A percentile compares a stretch with the other conserved stretches of the same genome.
These are phyloP conservation scores for Xylaria sp. DNA, from an alignment of 2,329 filamentous ascomycete genomes.

Conservation along the genomic window DNA sequence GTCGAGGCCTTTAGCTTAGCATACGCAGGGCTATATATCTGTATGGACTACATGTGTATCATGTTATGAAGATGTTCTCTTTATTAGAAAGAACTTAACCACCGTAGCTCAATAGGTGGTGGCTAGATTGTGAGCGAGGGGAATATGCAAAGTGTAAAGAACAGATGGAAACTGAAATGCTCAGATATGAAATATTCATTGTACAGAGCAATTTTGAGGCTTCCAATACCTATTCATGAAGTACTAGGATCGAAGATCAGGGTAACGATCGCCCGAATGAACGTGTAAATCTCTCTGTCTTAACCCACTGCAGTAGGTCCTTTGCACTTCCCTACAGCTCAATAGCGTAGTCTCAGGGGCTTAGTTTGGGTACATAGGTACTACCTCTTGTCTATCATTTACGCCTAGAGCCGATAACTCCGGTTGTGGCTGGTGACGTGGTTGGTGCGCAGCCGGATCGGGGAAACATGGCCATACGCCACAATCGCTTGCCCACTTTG, in stretches of 20 bases:
- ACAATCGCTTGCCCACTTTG: slow-evolving; percentile 43
- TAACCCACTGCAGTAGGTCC: neutral
- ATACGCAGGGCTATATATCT: slow-evolving; percentile 34
- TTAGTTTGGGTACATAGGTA: neutral
- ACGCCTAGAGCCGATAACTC: neutral
- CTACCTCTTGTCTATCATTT: neutral
- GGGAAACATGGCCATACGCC: slow-evolving; percentile 30
- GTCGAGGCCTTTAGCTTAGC: slow-evolving; percentile 24
- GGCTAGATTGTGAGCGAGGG: neutral
- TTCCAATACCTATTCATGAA: neutral
- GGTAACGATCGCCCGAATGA: neutral
- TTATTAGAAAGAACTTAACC: slow-evolving; percentile 5
- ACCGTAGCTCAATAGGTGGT: neutral
- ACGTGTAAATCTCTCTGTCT: neutral
- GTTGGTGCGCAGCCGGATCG: slow-evolving; percentile 28
- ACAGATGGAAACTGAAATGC: neutral
- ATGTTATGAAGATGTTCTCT: slow-evolving; percentile 13
- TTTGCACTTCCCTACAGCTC: neutral
- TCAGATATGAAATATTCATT: neutral
- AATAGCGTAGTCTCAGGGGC: neutral
- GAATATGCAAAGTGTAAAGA: neutral
- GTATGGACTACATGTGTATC: slow-evolving; percentile 25
- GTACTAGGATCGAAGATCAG: neutral
- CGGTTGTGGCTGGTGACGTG: slow-evolving; percentile 31
- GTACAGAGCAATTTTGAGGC: slow-evolving; percentile 1